Percentiles rank a stretch among this genome's conserved stretches.
phyloP scores from a whole-genome alignment of 352 stramenopile species.

The Globisporangium megalacanthum region DNA sequence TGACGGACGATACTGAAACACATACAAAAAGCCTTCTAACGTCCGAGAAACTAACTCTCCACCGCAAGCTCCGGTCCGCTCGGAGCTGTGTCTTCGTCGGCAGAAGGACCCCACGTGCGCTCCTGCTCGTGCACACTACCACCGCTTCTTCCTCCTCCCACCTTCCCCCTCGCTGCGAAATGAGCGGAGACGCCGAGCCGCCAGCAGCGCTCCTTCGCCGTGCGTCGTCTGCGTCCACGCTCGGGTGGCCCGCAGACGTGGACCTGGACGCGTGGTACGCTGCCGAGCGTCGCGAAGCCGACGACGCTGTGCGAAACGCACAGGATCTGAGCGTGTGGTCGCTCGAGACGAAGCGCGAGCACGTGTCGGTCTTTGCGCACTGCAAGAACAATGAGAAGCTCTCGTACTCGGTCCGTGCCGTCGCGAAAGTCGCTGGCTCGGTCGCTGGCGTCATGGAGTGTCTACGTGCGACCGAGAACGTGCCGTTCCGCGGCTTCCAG shows the following conservation, averaged over 20 bases:
- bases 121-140: no score
- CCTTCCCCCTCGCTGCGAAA: background rate
- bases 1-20: no score
- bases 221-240: constrained; percentile 21
- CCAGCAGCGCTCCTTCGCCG: background rate
- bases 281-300: constrained; percentile 61
- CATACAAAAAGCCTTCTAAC: no score
- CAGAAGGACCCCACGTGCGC: no score
- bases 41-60: no score
- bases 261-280: constrained; percentile 75
- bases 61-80: no score
- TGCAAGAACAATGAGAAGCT: constrained; percentile 81
- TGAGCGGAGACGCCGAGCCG: background rate
- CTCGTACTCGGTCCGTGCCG: constrained; percentile 64
- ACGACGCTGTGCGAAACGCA: constrained; percentile 58
- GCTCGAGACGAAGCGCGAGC: constrained; percentile 60
- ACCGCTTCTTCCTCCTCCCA: no score
- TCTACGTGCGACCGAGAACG: constrained; percentile 55
- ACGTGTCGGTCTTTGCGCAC: constrained; percentile 67
- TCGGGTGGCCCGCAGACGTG: constrained; percentile 63
- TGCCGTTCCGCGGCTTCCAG: constrained; percentile 56
- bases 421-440: constrained; percentile 58
- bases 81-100: no score
- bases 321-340: constrained; percentile 73
- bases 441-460: constrained; percentile 77